Base-by-base conservation (phyloP, 306 rosid species). In the Datisca glomerata region DNA sequence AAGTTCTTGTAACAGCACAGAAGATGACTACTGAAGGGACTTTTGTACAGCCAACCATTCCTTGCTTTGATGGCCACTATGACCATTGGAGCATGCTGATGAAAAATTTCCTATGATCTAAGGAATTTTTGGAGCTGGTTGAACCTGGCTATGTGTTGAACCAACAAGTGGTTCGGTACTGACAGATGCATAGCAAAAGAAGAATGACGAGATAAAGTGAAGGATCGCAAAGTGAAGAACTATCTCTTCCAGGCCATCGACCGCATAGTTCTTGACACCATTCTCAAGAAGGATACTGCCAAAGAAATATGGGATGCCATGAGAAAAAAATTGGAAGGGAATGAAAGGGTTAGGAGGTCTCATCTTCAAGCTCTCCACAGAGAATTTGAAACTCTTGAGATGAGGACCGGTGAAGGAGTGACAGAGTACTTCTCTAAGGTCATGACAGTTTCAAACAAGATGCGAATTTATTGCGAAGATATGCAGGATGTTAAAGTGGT, bases 21-120 rank as follows among this genome's bases (percentile, higher is more conserved):
- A 40, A 40, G n/a, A 40, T 18, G 23, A 49, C 42, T 20, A 12
- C 2, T 1, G 9, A 48, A 2, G 49, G 33, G 32, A 48, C 12
- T 20, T 48, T 48, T 13, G 8, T 34, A 31, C 21, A 48, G 9
- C 54, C 19, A 21, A 12, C 20, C 24, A 48, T 33, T 48, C 54
- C 29, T 48, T 13, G 54, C 20, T 34, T 48, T 48, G 42, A 48
- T 48, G 43, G 54, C 25, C 32, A 48, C 31, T 48, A 48, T 31
- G 54, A 48, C 18, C 42, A 48, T 48, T 48, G 21, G 54, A 48
- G 42, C 54, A 48, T 32, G 54, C 2, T 48, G 28, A 48, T n/a
- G 41, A 27, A 48, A 28, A 48, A 20, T 31, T 31, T 48, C 8
- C 42, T 19, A n/a, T n/a, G 31, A 18, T 48, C 19, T 9, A 47